phyloP scores from a whole-genome alignment of 2,329 filamentous ascomycete genomes.

The Penicillium thymicola region DNA sequence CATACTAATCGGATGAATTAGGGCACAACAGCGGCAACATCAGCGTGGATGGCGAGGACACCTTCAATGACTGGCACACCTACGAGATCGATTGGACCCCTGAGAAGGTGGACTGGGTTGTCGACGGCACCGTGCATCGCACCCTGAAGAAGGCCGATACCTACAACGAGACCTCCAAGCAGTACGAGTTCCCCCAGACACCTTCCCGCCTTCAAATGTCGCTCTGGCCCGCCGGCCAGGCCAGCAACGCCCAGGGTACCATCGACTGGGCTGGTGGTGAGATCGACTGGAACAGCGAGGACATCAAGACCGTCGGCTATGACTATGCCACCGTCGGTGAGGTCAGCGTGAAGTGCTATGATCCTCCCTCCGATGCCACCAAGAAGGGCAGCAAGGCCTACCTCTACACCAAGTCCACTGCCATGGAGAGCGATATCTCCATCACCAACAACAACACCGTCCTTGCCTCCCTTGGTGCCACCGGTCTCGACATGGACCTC shows the following conservation, averaged over 20 bases:
- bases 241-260: conserved; percentile 76
- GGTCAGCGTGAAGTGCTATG: conserved; percentile 82
- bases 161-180: conserved; percentile 78
- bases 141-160: conserved; percentile 73
- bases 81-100: conserved; percentile 94
- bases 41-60: conserved; percentile 55
- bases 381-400: conserved; percentile 64
- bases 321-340: conserved; percentile 79
- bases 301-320: conserved; percentile 81
- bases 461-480: conserved; percentile 75
- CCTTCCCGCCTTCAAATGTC: conserved; percentile 89
- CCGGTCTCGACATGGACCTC: conserved; percentile 67
- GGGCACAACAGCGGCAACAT: conserved; percentile 60
- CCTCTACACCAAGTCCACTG: conserved; percentile 63
- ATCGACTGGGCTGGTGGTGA: conserved; percentile 86
- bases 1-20: neutral
- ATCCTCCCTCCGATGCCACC: conserved; percentile 69
- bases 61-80: conserved; percentile 74
- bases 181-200: conserved; percentile 86
- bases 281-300: conserved; percentile 78
- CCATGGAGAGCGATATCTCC: conserved; percentile 72
- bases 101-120: conserved; percentile 78
- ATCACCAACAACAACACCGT: conserved; percentile 72
- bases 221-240: conserved; percentile 87
- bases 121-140: conserved; percentile 77